Base-by-base conservation (phyloP, 2,329 filamentous ascomycete species). In the Aureobasidium subglaciale region DNA sequence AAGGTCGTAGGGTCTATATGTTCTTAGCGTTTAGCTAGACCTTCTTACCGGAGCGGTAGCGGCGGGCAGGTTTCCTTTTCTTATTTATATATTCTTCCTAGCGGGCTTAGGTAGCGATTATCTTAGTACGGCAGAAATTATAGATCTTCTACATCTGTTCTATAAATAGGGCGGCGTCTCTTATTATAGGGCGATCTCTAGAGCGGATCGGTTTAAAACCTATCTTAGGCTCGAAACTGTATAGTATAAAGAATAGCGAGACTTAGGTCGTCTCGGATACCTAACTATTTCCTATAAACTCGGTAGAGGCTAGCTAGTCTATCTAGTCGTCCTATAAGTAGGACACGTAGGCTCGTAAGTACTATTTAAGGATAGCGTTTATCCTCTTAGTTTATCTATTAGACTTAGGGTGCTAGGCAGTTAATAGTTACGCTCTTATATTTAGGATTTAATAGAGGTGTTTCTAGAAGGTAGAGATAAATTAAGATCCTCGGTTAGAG, bases 351-450 rank as follows among this genome's bases (percentile, higher is more conserved):
- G 43, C 43, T 20, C 27, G 5, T 18, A 48, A 18, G 27, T 48
- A 48, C 25, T 48, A 24, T 48, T 48, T n/a, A 8, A 48, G 20
- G 24, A 48, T 34, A 34, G 43, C 43, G n/a, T 48, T 48, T 20
- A 48, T 48, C 16, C 27, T 16, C 20, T 48, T 15, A 9, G 43
- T 34, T 34, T 48, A 34, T 34, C 27, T 20, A 34, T 48, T 20
- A 34, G 43, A 48, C 15, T 48, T 34, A 48, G 43, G 24, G 16
- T 48, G n/a, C 27, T 34, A 48, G 25, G 27, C n/a, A 34, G 18
- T 48, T 6, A 20, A 48, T 20, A 34, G 29, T 32, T 48, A 20
- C 2, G 43, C 43, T 34, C 18, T 32, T 20, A 16, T 48, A 34
- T 48, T 34, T 16, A 48, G 43, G 5, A 48, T 8, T 34, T 20